Conservation (phyloP, 495 filamentous ascomycete genomes). For the Aspergillus ostianus region DNA sequence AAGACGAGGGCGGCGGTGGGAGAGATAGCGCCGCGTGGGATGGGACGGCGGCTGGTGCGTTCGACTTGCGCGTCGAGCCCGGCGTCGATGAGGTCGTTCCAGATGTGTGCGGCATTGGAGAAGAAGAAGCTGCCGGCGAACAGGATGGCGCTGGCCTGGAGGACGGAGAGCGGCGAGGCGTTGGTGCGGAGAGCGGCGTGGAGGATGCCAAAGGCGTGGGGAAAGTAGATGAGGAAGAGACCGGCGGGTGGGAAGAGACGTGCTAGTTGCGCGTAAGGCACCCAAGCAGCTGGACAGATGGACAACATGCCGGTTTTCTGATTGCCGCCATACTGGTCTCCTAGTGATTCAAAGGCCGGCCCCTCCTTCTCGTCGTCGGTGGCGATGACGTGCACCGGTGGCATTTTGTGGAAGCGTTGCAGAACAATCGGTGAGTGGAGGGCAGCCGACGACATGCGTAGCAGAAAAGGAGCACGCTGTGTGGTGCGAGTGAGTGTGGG, state of each 20-base stretch:
- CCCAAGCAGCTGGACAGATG: not conserved
- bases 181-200: slow-evolving; percentile 30
- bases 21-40: slow-evolving; percentile 37
- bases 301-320: not conserved
- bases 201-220: slow-evolving; percentile 37
- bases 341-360: no score
- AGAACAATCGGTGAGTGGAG: not conserved
- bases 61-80: slow-evolving; percentile 33
- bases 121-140: slow-evolving; percentile 41
- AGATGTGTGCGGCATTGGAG: slow-evolving; percentile 38
- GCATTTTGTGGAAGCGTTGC: not conserved
- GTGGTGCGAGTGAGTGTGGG: no score
- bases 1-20: slow-evolving; percentile 33
- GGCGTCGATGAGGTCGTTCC: slow-evolving; percentile 45
- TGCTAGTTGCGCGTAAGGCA: slow-evolving; percentile 35
- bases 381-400: not conserved
- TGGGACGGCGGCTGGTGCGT: slow-evolving; percentile 36
- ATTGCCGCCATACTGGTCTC: slow-evolving; percentile 5
- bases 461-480: no score
- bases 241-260: slow-evolving; percentile 35
- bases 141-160: slow-evolving; percentile 22
- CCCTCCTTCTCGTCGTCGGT: not conserved
- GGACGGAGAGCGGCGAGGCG: slow-evolving; percentile 15
- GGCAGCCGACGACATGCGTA: not conserved
- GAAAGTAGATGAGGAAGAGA: slow-evolving; percentile 37